Evolutionary conservation across 2,329 filamentous ascomycete species (phyloP), one percentile per base, ranked within the genome.

Genomic region (Akanthomyces muscarius): DNA sequence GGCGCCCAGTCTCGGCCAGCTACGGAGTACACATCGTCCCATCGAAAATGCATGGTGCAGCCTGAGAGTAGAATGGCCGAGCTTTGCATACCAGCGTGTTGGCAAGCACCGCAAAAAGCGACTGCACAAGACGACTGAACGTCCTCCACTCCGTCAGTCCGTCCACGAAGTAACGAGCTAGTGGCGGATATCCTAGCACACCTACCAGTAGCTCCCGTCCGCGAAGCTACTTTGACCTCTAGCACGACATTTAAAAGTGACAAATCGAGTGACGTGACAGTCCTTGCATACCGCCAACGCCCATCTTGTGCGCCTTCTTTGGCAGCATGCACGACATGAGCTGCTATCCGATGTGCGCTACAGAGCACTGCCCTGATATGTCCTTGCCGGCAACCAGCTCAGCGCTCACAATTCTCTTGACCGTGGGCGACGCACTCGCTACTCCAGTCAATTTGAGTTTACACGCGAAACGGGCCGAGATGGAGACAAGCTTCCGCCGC

Each of bases 241-340:
- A n/a, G 21, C n/a, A 14, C n/a, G 6, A n/a, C 54, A 36, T 23
- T 10, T 2, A 59, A 16, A 30, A 53, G 48, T 45, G 48, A 61
- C 25, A 25, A 61, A 45, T 23, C 47, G 48, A 33, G 48, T 30
- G 8, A 60, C 23, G 5, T 13, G 38, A 18, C 36, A 18, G 25
- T 61, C 25, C 47, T 61, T 61, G 48, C 58, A 61, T 52, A 11
- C 47, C 33, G 10, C 30, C 25, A 28, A 38, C 33, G 56, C 42
- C 18, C n/a, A 58, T 48, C 55, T n/a, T 25, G 16, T 11, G 30
- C 36, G 41, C 25, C 47, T 47, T 52, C 36, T 51, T 42, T 52
- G 57, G 33, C 45, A 48, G 58, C n/a, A 61, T 53, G 48, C 58
- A 61, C 58, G 58, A 61, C 58, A 61, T 52, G 18, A 23, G 23